A percentile compares a stretch with the other conserved stretches of the same genome.
phyloP scores from a whole-genome alignment of 129 eudicot species.

The Apium graveolens region DNA sequence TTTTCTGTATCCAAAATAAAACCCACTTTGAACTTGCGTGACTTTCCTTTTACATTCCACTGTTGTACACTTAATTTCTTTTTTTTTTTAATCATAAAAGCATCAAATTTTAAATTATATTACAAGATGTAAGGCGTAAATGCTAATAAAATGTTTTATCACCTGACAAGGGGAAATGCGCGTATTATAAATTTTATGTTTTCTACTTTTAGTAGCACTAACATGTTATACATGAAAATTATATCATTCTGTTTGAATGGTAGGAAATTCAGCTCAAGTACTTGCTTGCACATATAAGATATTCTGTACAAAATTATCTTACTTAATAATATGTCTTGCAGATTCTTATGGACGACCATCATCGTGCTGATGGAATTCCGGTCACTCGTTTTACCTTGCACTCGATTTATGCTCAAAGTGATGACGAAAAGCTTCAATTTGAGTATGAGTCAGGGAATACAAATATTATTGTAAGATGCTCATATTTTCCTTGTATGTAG shows the following conservation, averaged over 20 bases:
- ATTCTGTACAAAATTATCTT: background rate
- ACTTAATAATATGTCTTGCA: background rate
- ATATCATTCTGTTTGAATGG: background rate
- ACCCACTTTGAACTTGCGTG: background rate
- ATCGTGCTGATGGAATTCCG: conserved; percentile 2
- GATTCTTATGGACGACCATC: conserved; percentile 6
- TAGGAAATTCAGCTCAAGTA: background rate
- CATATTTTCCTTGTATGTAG: background rate
- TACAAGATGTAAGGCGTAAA: background rate
- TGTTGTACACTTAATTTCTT: too few relatives aligned
- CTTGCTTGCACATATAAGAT: background rate
- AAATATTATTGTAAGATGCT: conserved; percentile 64
- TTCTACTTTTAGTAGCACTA: background rate
- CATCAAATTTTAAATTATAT: background rate
- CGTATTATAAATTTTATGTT: background rate
- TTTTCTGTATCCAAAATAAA: too few relatives aligned
- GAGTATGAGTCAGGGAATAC: conserved; percentile 98
- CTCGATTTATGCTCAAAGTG: conserved; percentile 40
- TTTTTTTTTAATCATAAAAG: background rate
- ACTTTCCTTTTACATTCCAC: background rate
- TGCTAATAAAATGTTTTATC: background rate
- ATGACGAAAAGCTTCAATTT: conserved; percentile 88
- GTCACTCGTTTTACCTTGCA: conserved; percentile 5
- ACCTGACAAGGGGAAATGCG: background rate
- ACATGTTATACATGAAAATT: background rate